Percentiles rank a stretch among this genome's conserved stretches.
Evolutionary conservation across 2,329 filamentous ascomycete species (phyloP).

Genomic region (Coleophoma cylindrospora): DNA sequence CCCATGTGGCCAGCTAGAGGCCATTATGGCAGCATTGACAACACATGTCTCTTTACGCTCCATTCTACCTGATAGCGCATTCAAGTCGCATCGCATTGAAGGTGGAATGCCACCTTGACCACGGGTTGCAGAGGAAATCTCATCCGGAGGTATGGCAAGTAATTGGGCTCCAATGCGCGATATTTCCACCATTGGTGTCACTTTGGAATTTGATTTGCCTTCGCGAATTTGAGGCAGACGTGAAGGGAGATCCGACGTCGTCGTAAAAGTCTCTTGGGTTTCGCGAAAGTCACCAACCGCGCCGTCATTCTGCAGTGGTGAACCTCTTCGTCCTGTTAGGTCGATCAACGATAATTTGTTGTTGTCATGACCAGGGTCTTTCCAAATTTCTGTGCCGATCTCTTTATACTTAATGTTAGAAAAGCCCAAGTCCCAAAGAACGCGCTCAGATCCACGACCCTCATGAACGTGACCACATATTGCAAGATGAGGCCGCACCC

Average conservation of each 20-base stretch:
- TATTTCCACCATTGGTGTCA: background rate
- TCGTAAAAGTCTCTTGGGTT: background rate
- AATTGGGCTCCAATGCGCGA: conserved; percentile 6
- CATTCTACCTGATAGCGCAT: conserved; percentile 33
- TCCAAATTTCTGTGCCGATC: conserved; percentile 41
- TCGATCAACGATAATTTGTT: conserved; percentile 60
- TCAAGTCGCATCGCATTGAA: conserved; percentile 35
- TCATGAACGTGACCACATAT: conserved; percentile 72
- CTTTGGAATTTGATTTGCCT: background rate
- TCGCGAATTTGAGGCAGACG: background rate
- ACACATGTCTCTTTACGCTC: conserved; percentile 61
- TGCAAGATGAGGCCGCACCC: conserved; percentile 57
- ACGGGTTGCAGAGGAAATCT: conserved; percentile 19
- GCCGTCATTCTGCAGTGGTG: conserved; percentile 41
- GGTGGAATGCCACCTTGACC: conserved; percentile 36
- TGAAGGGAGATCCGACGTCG: background rate
- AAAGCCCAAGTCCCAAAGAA: conserved; percentile 51
- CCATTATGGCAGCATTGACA: conserved; percentile 74
- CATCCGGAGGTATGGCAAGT: conserved; percentile 8
- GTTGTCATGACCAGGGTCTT: conserved; percentile 50
- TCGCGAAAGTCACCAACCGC: conserved; percentile 4
- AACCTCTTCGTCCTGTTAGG: conserved; percentile 42
- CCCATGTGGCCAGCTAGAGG: conserved; percentile 59
- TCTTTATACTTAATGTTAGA: conserved; percentile 39
- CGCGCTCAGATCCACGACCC: conserved; percentile 56